Evolutionary conservation across 2,329 filamentous ascomycete genomes (phyloP), one percentile per base, ranked within the genome.

Genomic region (Aspergillus fijiensis): DNA sequence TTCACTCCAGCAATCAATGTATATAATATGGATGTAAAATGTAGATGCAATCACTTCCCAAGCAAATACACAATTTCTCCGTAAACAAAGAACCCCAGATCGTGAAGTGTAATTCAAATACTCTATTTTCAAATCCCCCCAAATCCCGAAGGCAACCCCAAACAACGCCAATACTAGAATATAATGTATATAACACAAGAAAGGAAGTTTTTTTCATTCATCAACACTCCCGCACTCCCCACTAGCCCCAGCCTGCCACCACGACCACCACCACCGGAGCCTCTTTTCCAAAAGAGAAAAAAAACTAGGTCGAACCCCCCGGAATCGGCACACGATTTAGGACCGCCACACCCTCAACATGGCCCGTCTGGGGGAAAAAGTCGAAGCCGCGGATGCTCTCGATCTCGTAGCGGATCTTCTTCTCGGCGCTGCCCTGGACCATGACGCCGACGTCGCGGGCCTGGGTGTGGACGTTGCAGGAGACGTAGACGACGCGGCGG

Each of bases 381-480:
- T 99, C 95, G 72, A 98, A 98, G 0, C 94, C 95, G 51, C 89
- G 84, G 51, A 99, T 77, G 72, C 90, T 96, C 82, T 98, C 94
- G 73, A 99, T 90, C 75, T 89, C 86, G 77, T 97, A 99, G 63
- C 83, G 55, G 76, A 72, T 72, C 49, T 75, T 69, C 45, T 68
- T 66, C 54, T 70, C 68, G 51, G 70, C 69, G 25, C 73, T 70
- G 14, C 93, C 92, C 39, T 89, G 84, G 1, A 98, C 92, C 69
- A 99, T 78, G 62, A 94, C 86, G 0, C 93, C 95, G 0, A 99
- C 88, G 76, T 99, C 95, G 56, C 95, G 82, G 14, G 95, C 95
- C 82, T 98, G 95, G 9, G 94, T 98, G 74, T 99, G 95, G 65
- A 99, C 95, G 71, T 99, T 99, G 70, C 95, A 99, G 72, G 91